Conservation (phyloP, 1,139 yeast species). For the Pichia inconspicua region DNA sequence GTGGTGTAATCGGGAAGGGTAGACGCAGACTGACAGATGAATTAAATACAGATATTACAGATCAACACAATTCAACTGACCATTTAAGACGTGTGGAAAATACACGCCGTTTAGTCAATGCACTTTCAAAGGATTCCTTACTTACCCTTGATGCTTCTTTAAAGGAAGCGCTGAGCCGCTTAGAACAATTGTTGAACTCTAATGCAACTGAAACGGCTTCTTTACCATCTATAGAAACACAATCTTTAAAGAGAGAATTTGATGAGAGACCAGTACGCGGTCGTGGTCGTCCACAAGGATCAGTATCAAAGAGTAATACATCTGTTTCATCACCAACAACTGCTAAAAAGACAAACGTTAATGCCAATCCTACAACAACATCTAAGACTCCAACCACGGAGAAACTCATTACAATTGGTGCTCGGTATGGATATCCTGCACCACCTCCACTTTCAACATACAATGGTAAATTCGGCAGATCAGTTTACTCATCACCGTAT, state of each 20-base stretch:
- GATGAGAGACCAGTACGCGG: neutral
- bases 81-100: neutral
- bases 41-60: neutral
- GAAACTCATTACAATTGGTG: neutral
- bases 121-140: neutral
- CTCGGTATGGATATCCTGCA: constrained; percentile 11
- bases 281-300: neutral
- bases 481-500: constrained; percentile 27
- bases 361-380: neutral
- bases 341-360: neutral
- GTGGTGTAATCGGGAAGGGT: neutral
- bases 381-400: neutral
- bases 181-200: neutral
- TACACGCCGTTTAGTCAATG: neutral
- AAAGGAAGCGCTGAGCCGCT: neutral
- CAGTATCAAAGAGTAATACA: neutral
- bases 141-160: neutral
- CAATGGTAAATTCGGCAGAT: constrained; percentile 24
- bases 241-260: neutral
- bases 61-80: neutral
- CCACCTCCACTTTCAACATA: constrained; percentile 15
- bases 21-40: neutral
- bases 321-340: no score
- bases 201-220: no score
- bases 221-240: neutral